Evolutionary conservation across 352 stramenopile genomes (phyloP), one percentile per base, ranked within the genome.

Genomic region (Pythium brassicae): DNA sequence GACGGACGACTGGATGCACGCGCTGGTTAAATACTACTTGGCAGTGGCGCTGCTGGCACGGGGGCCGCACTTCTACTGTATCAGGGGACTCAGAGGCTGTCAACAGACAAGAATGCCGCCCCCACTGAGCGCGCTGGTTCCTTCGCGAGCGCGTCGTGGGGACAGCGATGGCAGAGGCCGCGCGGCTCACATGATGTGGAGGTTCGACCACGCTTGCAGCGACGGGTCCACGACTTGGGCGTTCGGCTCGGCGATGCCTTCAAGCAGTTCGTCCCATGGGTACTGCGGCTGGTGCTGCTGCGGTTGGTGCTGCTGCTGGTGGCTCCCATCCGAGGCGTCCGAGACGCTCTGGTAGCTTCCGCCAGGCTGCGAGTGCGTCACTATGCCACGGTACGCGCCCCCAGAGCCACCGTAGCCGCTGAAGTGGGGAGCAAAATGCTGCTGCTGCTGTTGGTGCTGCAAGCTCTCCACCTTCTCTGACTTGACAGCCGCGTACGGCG

Each of bases 211-310:
- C 35, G 70, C 67, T 51, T 90, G 77, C 46, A 93, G 67, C 25
- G 64, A 64, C 15, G 77, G 71, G 43, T 90, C 76, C 35, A 81
- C 65, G 37, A 68, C 62, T 42, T 79, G 70, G 22, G 64, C 25
- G 22, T 57, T 59, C 22, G 71, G 70, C 50, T 78, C 68, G 4
- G 78, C 74, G 62, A 93, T 87, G 46, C 84, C 84, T 29, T 91
- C 83, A 8, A 93, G 61, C 35, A 93, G 70, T 50, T 85, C 80
- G 32, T 91, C 83, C 83, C 83, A 93, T 22, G 80, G 71, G 40
- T 63, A 59, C 35, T 50, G 48, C 14, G 27, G 37, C 3, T 19
- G 55, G 8, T 44, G 55, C 26, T 19, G n/a, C 42, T 61, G 17
- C 7, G 52, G 34, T 14, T 50, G 54, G 2, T 62, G 47, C 8